Evolutionary conservation across 768 basidiomycete species (phyloP), one percentile per base, ranked within the genome.

Genomic region (Rhizopogon roseolus): DNA sequence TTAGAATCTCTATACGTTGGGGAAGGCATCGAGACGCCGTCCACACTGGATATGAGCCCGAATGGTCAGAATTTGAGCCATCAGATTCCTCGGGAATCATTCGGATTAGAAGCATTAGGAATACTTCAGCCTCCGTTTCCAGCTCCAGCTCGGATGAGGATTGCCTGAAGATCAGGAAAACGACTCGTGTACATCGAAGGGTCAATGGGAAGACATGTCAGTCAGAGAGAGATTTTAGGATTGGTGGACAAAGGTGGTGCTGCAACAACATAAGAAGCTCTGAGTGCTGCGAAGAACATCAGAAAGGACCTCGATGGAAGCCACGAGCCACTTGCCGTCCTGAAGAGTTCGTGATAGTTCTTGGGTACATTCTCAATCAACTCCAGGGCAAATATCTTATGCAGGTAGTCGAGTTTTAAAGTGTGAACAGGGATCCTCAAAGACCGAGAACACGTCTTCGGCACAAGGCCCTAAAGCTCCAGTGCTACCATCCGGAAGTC

Each of bases 351-450:
- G 57, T 93, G 86, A 61, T 95, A 94, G 65, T 95, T 94, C 7
- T 92, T 94, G 49, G 98, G 73, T 2, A 98, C 91, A 62, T 94
- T 98, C 72, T 99, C 96, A 37, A 98, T 93, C 50, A 98, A 73
- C 70, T 99, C 96, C n/a, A 99, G 72, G 0, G 94, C 93, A 60
- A 98, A 98, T 0, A 96, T 98, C 69, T 94, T 88, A 62, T 90
- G 90, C 42, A 98, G 73, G 49, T 78, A 82, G 19, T 90, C 85
- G 43, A 98, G 81, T 58, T 86, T 85, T 55, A 97, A 76, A 63
- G 97, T 91, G 50, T 79, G 76, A 3, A 66, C 96, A 98, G 1
- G 98, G 71, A 62, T 98, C 97, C 64, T 96, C 88, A 49, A 99
- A 92, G 7, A 98, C 84, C 4, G 85, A 83, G 66, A 85, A 97